phyloP scores from a whole-genome alignment of 106 monocot genomes.

The Apostasia ramifera region DNA sequence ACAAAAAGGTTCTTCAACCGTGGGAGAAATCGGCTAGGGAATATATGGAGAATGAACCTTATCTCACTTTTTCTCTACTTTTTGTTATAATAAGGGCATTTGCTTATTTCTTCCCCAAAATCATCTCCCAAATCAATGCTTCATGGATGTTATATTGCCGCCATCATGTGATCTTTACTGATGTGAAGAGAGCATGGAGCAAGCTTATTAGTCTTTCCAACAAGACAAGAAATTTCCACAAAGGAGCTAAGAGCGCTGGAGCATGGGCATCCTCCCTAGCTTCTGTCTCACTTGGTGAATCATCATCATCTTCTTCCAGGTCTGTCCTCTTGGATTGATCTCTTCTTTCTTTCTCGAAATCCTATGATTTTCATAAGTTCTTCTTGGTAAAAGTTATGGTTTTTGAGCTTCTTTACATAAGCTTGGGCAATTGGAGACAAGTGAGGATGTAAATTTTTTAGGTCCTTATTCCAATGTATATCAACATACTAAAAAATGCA shows the following conservation, averaged over 20 bases:
- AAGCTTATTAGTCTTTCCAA: slow-evolving; percentile 43
- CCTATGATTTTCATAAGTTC: too few relatives aligned
- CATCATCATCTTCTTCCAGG: slow-evolving; percentile 28
- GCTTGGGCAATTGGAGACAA: too few relatives aligned
- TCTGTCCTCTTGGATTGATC: neutral
- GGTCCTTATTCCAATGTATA: too few relatives aligned
- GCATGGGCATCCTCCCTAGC: slow-evolving; percentile 82
- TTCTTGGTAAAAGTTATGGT: too few relatives aligned
- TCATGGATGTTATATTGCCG: slow-evolving; percentile 19
- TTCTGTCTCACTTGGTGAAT: slow-evolving; percentile 76
- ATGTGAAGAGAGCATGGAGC: slow-evolving; percentile 61
- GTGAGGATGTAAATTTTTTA: too few relatives aligned
- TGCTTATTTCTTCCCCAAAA: slow-evolving; percentile 24
- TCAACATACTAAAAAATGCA: too few relatives aligned
- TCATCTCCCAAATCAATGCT: slow-evolving; percentile 30
- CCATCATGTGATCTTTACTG: slow-evolving; percentile 37
- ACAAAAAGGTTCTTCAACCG: neutral
- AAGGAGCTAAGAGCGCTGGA: slow-evolving; percentile 70
- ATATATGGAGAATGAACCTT: slow-evolving; percentile 44
- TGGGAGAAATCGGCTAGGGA: slow-evolving; percentile 25
- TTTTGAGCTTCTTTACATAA: too few relatives aligned
- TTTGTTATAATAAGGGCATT: slow-evolving; percentile 51
- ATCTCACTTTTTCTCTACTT: slow-evolving; percentile 35
- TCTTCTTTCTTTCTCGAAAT: too few relatives aligned
- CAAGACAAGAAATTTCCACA: slow-evolving; percentile 60